These are phyloP conservation scores for Tuber umbilicatum DNA, from an alignment of 495 filamentous ascomycete species.

Conservation along the genomic window DNA sequence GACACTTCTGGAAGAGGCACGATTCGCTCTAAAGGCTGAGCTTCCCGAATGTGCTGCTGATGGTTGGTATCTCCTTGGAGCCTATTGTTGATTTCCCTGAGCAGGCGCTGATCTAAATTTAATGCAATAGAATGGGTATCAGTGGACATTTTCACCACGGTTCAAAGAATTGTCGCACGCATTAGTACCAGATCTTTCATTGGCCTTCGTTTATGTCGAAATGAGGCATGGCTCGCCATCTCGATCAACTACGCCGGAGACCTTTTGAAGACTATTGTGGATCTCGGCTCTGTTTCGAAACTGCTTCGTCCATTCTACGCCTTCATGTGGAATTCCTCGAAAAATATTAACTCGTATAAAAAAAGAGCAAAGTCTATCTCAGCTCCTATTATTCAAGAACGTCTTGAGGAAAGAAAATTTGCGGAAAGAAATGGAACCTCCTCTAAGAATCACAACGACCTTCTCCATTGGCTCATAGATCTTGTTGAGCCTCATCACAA, in stretches of 20 bases:
- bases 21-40: constrained; percentile 15
- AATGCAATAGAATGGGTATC: constrained; percentile 44
- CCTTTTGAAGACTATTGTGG: constrained; percentile 44
- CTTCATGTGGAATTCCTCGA: constrained; percentile 2
- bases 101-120: background rate
- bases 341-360: constrained; percentile 6
- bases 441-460: constrained; percentile 38
- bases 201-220: constrained; percentile 50
- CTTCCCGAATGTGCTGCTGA: constrained; percentile 11
- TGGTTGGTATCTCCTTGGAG: background rate
- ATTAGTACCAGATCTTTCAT: constrained; percentile 55
- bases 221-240: constrained; percentile 54
- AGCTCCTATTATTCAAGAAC: constrained; percentile 29
- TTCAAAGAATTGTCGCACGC: constrained; percentile 52
- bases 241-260: constrained; percentile 56
- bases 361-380: constrained; percentile 15
- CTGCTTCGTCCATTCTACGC: constrained; percentile 43
- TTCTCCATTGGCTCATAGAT: constrained; percentile 42
- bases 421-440: constrained; percentile 22
- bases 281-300: constrained; percentile 43
- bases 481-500: constrained; percentile 14
- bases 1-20: constrained; percentile 14
- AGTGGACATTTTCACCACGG: constrained; percentile 43
- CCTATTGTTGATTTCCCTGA: background rate
- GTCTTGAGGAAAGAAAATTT: constrained; percentile 15